Evolutionary conservation across 2,329 filamentous ascomycete genomes (phyloP).

Genomic region (Fusarium sp.): DNA sequence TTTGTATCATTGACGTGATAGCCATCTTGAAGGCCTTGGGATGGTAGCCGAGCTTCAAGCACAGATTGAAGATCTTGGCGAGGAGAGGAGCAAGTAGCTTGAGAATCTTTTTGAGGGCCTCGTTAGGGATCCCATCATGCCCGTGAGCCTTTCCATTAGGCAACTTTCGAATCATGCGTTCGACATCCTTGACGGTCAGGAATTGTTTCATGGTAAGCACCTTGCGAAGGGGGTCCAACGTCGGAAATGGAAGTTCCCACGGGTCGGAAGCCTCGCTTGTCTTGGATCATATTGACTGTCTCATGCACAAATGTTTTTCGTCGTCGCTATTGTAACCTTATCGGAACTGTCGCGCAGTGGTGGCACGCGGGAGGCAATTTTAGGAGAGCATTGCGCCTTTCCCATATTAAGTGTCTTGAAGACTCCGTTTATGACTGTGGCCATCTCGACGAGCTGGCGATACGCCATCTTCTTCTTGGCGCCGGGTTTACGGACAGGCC

Average conservation of each 20-base stretch:
- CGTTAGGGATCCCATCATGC: constrained; percentile 11
- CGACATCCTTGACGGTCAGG: not conserved
- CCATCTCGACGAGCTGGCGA: too few species aligned
- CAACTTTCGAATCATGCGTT: not conserved
- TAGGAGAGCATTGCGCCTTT: not conserved
- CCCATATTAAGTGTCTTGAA: not conserved
- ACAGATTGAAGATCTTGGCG: not conserved
- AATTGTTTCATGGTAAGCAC: not conserved
- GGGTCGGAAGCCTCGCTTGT: not conserved
- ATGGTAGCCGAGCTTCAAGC: not conserved
- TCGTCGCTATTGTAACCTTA: not conserved
- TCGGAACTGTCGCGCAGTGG: not conserved
- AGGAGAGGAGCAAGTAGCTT: not conserved
- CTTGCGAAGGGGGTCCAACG: not conserved
- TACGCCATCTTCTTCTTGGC: too few species aligned
- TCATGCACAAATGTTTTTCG: not conserved
- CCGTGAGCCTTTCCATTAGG: constrained; percentile 2
- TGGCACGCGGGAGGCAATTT: not conserved
- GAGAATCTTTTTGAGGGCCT: constrained; percentile 3
- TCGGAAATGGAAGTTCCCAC: not conserved
- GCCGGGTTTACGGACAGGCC: too few species aligned
- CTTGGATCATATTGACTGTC: not conserved
- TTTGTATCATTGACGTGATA: constrained; percentile 5
- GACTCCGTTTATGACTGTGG: not conserved
- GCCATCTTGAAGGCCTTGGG: constrained; percentile 2